A percentile compares a stretch with the other conserved stretches of the same genome.
Evolutionary conservation across 2,329 filamentous ascomycete species (phyloP).

Genomic region (Cordyceps pruinosa): DNA sequence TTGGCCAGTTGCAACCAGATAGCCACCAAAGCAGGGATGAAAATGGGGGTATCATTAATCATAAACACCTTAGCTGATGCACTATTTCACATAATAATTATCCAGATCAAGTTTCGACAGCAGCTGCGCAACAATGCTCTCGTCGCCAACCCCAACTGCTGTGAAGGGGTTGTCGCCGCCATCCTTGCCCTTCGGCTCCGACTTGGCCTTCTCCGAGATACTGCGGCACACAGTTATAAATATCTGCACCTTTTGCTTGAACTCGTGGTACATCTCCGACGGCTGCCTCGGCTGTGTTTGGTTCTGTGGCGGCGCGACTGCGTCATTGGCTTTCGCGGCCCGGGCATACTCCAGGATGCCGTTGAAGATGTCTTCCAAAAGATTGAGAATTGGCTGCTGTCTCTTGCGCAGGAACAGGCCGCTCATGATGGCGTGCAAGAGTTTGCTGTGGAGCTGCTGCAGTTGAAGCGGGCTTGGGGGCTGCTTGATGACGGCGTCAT

Average conservation of each 20-base stretch:
- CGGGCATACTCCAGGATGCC: slow-evolving; percentile 67
- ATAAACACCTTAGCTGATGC: not conserved
- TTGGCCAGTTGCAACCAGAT: not conserved
- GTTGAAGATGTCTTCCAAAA: slow-evolving; percentile 71
- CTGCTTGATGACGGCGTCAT: slow-evolving; percentile 10
- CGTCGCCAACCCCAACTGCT: slow-evolving; percentile 32
- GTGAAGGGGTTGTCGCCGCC: slow-evolving; percentile 20
- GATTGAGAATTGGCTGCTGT: slow-evolving; percentile 63
- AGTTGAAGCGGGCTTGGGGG: slow-evolving; percentile 56
- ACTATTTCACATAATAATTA: slow-evolving; percentile 48
- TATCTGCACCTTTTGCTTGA: slow-evolving; percentile 64
- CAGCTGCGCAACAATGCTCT: slow-evolving; percentile 61
- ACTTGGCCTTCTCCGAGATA: slow-evolving; percentile 55
- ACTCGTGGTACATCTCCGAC: slow-evolving; percentile 51
- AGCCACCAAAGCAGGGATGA: not conserved
- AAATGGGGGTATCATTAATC: not conserved
- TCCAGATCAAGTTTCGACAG: slow-evolving; percentile 65
- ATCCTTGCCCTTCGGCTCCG: slow-evolving; percentile 23
- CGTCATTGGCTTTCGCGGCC: slow-evolving; percentile 28
- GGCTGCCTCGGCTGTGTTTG: slow-evolving; percentile 19
- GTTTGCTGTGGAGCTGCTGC: slow-evolving; percentile 61
- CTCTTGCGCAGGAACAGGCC: slow-evolving; percentile 66
- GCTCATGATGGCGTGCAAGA: slow-evolving; percentile 69
- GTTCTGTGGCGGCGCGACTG: slow-evolving; percentile 27
- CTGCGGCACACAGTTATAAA: slow-evolving; percentile 68